Conservation (phyloP, 306 rosid species). For the Hippophae rhamnoides region DNA sequence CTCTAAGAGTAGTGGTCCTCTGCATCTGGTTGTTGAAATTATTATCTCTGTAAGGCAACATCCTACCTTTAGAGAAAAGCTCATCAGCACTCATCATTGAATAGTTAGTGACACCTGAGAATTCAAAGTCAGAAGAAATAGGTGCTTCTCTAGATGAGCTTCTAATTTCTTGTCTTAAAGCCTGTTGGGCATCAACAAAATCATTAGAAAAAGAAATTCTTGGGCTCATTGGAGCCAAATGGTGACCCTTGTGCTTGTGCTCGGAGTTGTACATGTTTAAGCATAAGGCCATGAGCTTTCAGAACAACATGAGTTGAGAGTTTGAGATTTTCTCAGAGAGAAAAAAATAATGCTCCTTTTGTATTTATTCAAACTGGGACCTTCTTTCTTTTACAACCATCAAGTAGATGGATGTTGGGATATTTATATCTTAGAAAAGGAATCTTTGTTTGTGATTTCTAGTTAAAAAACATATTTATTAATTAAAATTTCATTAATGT, state of each 20-base stretch:
- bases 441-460: slow-evolving; percentile 2
- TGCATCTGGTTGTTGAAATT: slow-evolving; percentile 29
- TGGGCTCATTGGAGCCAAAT: slow-evolving; percentile 69
- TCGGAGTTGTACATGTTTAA: slow-evolving; percentile 74
- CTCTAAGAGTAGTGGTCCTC: slow-evolving; percentile 65
- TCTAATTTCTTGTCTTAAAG: slow-evolving; percentile 38
- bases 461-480: neutral
- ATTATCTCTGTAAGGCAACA: slow-evolving; percentile 62
- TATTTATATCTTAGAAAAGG: slow-evolving; percentile 36
- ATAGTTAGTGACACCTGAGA: slow-evolving; percentile 43
- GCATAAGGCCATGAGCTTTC: slow-evolving; percentile 64
- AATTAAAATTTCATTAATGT: neutral
- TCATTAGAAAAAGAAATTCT: slow-evolving; percentile 91
- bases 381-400: slow-evolving; percentile 28
- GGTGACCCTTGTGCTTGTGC: slow-evolving; percentile 21
- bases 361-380: neutral
- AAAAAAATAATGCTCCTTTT: neutral
- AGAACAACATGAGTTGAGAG: slow-evolving; percentile 21
- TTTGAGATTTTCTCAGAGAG: neutral
- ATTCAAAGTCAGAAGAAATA: slow-evolving; percentile 70
- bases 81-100: slow-evolving; percentile 94
- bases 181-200: slow-evolving; percentile 65
- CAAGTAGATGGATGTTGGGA: slow-evolving; percentile 15
- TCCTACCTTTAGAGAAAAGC: slow-evolving; percentile 74
- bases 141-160: slow-evolving; percentile 28